Conservation (phyloP, 768 basidiomycete genomes). For the Trametes coccinea region DNA sequence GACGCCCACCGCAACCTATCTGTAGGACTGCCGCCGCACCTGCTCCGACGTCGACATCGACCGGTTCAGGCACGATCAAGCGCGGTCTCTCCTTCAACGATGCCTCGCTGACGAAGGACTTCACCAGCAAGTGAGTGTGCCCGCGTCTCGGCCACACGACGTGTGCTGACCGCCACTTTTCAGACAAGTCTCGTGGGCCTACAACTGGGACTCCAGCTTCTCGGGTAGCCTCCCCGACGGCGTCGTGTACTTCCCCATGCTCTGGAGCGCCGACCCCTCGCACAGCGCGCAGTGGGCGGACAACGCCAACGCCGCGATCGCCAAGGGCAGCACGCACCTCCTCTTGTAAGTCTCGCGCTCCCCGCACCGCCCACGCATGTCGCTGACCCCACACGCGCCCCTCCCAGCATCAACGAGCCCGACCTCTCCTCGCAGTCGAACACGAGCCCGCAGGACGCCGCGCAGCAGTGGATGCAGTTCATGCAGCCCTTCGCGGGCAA, state of each 20-base stretch:
- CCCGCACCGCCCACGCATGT: neutral
- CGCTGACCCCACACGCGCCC: neutral
- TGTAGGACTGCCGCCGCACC: slow-evolving; percentile 7
- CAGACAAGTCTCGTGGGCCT: slow-evolving; percentile 30
- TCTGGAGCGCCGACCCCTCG: slow-evolving; percentile 24
- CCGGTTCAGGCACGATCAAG: slow-evolving; percentile 21
- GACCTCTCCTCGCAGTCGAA: slow-evolving; percentile 33
- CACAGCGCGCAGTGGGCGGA: slow-evolving; percentile 28
- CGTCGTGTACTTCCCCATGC: slow-evolving; percentile 31
- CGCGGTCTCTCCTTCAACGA: slow-evolving; percentile 34
- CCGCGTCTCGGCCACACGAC: neutral
- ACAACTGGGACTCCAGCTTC: slow-evolving; percentile 30
- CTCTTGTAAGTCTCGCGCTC: slow-evolving; percentile 27
- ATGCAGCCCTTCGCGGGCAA: slow-evolving; percentile 36
- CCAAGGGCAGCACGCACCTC: slow-evolving; percentile 30
- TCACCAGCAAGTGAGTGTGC: slow-evolving; percentile 23
- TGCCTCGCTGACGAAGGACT: slow-evolving; percentile 21
- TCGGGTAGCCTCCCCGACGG: slow-evolving; percentile 22
- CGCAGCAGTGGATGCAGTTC: slow-evolving; percentile 31
- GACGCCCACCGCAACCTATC: slow-evolving; percentile 4
- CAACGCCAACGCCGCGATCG: slow-evolving; percentile 32
- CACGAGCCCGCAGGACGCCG: slow-evolving; percentile 30
- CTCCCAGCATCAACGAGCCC: slow-evolving; percentile 34
- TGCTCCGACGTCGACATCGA: slow-evolving; percentile 8
- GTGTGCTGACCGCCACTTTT: neutral